Evolutionary conservation across 164 flowering plant genomes (phyloP), one percentile per base, ranked within the genome.

Genomic region (Stephania cephalantha): DNA sequence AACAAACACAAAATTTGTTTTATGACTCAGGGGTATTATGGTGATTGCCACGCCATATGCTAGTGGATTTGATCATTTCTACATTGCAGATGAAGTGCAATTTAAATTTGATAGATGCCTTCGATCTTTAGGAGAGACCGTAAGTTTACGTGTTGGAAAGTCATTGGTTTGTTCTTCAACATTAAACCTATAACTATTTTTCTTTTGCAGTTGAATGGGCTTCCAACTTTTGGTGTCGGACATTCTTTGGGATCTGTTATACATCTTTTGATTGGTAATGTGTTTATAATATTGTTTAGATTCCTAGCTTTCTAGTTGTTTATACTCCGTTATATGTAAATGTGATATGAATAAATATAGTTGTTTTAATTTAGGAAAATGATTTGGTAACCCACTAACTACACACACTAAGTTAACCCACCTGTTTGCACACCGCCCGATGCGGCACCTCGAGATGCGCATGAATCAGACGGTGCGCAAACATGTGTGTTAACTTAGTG

Each of bases 1-100:
- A 22, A 69, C 66, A 17, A 76, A 71, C 31, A 15, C 65, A 61
- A 55, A 31, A 18, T 61, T 73, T 25, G 25, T 63, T 74, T 73
- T 66, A 42, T 84, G 74, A 70, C 76, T 22, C 72, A 95, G 97
- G 86, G 98, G 95, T 75, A 48, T 83, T 64, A 79, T 94, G 86
- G 97, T 95, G 76, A 85, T 95, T 78, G 97, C 98, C 20, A 92
- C 98, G 66, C 98, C 98, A 64, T 95, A 87, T 84, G 87, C 97
- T 71, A 91, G 98, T 82, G 98, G 98, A 72, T 92, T 95, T 75
- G 99, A 95, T 85, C 89, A 93, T 84, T 91, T 95, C 87, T 80
- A 78, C 77, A 95, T 95, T 81, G 95, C 99, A 58, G 97, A 95
- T 84, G 97, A 95, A 83, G 97, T 87, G 69, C 99, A 95, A 74